These are phyloP conservation scores for Irpex sp. DNA, from an alignment of 1,284 basidiomycete species.

Conservation along the genomic window DNA sequence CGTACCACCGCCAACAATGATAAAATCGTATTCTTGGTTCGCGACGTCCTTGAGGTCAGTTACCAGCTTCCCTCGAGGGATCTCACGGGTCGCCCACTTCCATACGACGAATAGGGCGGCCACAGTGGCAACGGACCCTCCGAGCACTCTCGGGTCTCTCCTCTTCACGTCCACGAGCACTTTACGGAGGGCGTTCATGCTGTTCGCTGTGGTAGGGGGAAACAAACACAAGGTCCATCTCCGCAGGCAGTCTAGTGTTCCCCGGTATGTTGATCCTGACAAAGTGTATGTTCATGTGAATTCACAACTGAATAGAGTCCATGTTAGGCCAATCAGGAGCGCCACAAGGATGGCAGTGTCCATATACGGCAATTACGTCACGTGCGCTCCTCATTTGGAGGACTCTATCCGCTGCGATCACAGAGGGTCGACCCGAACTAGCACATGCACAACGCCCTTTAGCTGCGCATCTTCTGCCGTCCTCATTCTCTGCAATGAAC, in stretches of 20 bases:
- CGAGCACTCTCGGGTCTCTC: neutral
- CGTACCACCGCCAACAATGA: conserved; percentile 62
- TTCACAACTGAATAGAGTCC: neutral
- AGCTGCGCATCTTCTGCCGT: neutral
- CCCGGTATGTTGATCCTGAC: neutral
- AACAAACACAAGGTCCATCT: neutral
- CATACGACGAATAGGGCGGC: neutral
- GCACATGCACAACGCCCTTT: neutral
- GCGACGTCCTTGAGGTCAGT: neutral
- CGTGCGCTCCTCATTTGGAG: no score
- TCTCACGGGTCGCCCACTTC: neutral
- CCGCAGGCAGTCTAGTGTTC: neutral
- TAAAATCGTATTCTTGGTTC: conserved; percentile 51
- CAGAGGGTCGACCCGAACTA: no score
- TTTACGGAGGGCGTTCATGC: neutral
- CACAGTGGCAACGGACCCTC: neutral
- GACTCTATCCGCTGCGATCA: no score
- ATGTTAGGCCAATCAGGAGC: no score
- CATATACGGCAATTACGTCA: no score
- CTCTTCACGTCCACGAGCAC: neutral
- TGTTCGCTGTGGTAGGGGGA: neutral
- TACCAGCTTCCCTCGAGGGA: neutral
- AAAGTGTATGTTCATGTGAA: neutral
- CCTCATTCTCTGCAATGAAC: neutral
- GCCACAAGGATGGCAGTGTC: no score